These are phyloP conservation scores for Pseudevernia furfuracea DNA, from an alignment of 495 filamentous ascomycete species.

Conservation along the genomic window DNA sequence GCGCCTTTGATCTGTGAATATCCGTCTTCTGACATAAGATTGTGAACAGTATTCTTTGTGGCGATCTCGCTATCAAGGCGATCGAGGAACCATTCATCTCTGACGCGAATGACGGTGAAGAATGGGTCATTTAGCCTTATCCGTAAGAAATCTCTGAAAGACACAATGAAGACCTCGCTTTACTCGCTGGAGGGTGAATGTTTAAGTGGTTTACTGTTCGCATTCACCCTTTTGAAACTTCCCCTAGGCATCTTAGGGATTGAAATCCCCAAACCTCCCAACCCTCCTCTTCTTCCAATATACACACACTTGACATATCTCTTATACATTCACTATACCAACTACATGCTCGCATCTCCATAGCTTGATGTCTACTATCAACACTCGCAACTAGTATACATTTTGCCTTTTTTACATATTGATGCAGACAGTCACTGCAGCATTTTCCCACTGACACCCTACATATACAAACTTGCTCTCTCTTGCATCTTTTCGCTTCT, in stretches of 20 bases:
- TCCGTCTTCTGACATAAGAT: not conserved
- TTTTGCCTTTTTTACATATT: not conserved
- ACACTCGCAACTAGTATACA: no score
- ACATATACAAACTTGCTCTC: not conserved
- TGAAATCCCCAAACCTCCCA: not conserved
- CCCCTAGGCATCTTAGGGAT: not conserved
- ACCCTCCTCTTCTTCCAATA: not conserved
- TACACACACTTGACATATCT: not conserved
- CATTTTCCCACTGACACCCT: not conserved
- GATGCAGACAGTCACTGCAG: not conserved
- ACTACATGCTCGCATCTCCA: no score
- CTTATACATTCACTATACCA: not conserved
- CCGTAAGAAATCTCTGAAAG: not conserved
- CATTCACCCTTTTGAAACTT: not conserved
- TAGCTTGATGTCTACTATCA: no score
- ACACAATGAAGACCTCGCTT: not conserved
- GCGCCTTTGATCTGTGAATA: slow-evolving; percentile 28
- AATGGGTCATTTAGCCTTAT: slow-evolving; percentile 64
- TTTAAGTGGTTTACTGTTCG: not conserved
- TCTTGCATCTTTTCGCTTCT: not conserved
- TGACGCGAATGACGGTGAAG: slow-evolving; percentile 58
- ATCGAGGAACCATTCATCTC: slow-evolving; percentile 88
- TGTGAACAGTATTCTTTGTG: slow-evolving; percentile 67
- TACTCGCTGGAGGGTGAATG: not conserved
- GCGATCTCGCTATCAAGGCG: slow-evolving; percentile 84